Base-by-base conservation (phyloP, 1,139 yeast species). In the Pichia sorboxylosa region DNA sequence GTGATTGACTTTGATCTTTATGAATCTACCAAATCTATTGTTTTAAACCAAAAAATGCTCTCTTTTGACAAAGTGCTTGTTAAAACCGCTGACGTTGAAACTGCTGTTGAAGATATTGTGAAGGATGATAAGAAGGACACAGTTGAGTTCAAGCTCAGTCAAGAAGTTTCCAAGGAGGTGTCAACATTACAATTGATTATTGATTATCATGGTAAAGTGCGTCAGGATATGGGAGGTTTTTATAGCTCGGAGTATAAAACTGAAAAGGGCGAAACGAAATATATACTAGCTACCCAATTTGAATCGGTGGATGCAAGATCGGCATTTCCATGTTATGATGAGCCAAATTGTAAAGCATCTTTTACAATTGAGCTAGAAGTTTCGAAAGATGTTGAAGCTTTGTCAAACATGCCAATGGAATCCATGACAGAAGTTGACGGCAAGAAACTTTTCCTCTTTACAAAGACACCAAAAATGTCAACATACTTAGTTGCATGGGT, bases 261-360 rank as follows among this genome's bases (percentile, higher is more conserved):
- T 39, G 67, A 72, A 42, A 39, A 48, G 6, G 55, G 63, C 15
- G 62, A 63, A 33, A 69, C 69, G 22, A 70, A 73, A 45, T 68
- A 68, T 45, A 69, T 82, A 66, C 75, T 83, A 22, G 75, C 92
- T 26, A 82, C 95, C 8, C 94, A 84, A 57, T 79, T 84, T 63
- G 94, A 84, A 57, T 78, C 94, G 18, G 79, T 92, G 13, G 94
- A 82, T 52, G 87, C 94, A 43, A 72, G 95, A 48, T 68, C 87
- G 45, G 94, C 94, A 4, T 83, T 84, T 64, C 94, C 95, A 15
- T 82, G 90, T 53, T 74, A 78, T 46, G 94, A 84, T 55, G 94
- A 84, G 54, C 95, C 95, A 10, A 72, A 76, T 34, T 66, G 76
- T 39, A 84, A 84, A 61, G 90, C 94, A 11, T 69, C 77, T 29